Conservation (phyloP, 345 rosid genomes). For the Brassica napus region Da-Ae NC_063448.1:17854501-17855000, state of each 20-base stretch:
- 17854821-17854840: conserved; percentile 1
- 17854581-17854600: neutral
- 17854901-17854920: neutral
- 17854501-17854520: neutral
- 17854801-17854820: conserved; percentile 5
- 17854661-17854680: conserved; percentile 18
- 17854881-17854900: neutral
- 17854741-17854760: conserved; percentile 1
- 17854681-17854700: neutral
- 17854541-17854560: neutral
- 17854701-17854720: conserved; percentile 3
- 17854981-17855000: neutral
- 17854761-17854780: neutral
- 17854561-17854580: neutral
- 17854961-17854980: neutral
- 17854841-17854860: neutral
- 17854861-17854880: neutral
- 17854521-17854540: neutral
- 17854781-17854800: neutral
- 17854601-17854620: conserved; percentile 15
- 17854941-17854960: neutral
- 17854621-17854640: conserved; percentile 31
- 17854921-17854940: neutral
- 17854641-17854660: conserved; percentile 37
- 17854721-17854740: conserved; percentile 2